Conservation (phyloP, 768 basidiomycete species). For the Strobilomyces dryophilus region DNA sequence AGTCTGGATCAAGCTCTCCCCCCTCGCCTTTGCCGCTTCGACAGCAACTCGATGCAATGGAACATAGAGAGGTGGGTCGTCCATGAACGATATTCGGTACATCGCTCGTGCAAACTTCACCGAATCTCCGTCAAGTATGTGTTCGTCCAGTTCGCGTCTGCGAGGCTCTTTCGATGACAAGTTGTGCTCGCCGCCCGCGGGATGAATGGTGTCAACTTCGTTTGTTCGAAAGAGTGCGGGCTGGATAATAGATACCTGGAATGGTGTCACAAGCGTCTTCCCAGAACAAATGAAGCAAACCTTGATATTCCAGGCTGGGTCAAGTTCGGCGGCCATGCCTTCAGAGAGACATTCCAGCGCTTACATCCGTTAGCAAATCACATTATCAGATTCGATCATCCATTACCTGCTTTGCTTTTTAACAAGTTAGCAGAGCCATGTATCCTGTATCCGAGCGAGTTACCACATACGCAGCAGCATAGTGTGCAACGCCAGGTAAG, state of each 20-base stretch:
- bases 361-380: constrained; percentile 12
- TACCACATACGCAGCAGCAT: constrained; percentile 25
- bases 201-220: constrained; percentile 11
- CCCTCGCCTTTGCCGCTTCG: constrained; percentile 19
- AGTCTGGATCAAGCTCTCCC: constrained; percentile 19
- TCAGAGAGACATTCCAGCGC: constrained; percentile 39
- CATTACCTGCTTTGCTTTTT: constrained; percentile 25
- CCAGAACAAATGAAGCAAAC: constrained; percentile 19
- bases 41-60: constrained; percentile 23
- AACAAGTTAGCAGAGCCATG: not conserved
- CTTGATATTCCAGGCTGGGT: constrained; percentile 47
- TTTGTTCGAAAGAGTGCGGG: constrained; percentile 22
- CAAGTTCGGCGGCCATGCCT: constrained; percentile 36
- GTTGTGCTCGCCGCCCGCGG: constrained; percentile 16
- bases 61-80: constrained; percentile 24
- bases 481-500: constrained; percentile 14
- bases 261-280: not conserved
- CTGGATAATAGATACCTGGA: constrained; percentile 24
- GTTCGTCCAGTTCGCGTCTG: constrained; percentile 2
- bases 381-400: not conserved
- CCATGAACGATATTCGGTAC: constrained; percentile 16
- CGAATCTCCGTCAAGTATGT: constrained; percentile 15
- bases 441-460: not conserved
- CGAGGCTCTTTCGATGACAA: constrained; percentile 15
- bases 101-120: constrained; percentile 21